phyloP scores from a whole-genome alignment of 176 grass and related monocot genomes.

The Elymus sibiricus region DNA sequence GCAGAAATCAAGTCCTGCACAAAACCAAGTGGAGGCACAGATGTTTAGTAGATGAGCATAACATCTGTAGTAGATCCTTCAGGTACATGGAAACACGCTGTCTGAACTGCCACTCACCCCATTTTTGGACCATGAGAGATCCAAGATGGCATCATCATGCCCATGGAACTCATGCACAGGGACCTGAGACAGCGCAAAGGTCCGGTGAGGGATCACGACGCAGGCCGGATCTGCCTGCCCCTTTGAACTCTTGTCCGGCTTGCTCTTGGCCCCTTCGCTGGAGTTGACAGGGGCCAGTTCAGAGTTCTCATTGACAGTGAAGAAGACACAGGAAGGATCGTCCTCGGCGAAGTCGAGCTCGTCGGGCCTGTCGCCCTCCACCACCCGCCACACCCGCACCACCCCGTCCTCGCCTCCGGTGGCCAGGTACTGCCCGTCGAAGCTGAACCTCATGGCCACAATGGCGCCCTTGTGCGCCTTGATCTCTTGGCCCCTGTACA shows the following conservation, averaged over 20 bases:
- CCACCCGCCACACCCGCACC: slow-evolving; percentile 71
- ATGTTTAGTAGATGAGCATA: slow-evolving; percentile 27
- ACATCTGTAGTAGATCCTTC: slow-evolving; percentile 19
- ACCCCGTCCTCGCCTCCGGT: slow-evolving; percentile 83
- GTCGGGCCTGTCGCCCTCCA: slow-evolving; percentile 47
- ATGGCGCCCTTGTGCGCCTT: slow-evolving; percentile 73
- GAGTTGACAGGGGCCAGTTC: slow-evolving; percentile 47
- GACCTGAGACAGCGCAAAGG: slow-evolving; percentile 54
- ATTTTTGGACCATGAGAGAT: slow-evolving; percentile 86
- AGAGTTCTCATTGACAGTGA: slow-evolving; percentile 61
- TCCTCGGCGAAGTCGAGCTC: slow-evolving; percentile 40
- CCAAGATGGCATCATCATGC: slow-evolving; percentile 68
- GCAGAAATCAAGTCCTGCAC: slow-evolving; percentile 68
- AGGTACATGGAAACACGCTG: neutral
- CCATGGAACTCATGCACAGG: slow-evolving; percentile 77
- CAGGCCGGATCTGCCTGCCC: slow-evolving; percentile 49
- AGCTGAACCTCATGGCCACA: slow-evolving; percentile 83
- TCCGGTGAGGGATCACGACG: slow-evolving; percentile 66
- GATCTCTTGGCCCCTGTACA: slow-evolving; percentile 77
- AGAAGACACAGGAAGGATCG: slow-evolving; percentile 75
- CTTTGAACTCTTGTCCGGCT: slow-evolving; percentile 42
- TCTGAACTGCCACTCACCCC: slow-evolving; percentile 48
- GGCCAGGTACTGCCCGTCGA: slow-evolving; percentile 64
- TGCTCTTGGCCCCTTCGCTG: slow-evolving; percentile 51
- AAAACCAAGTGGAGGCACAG: slow-evolving; percentile 18